Evolutionary conservation across 768 basidiomycete genomes (phyloP), one percentile per base, ranked within the genome.

Genomic region (Collybiopsis luxurians): DNA sequence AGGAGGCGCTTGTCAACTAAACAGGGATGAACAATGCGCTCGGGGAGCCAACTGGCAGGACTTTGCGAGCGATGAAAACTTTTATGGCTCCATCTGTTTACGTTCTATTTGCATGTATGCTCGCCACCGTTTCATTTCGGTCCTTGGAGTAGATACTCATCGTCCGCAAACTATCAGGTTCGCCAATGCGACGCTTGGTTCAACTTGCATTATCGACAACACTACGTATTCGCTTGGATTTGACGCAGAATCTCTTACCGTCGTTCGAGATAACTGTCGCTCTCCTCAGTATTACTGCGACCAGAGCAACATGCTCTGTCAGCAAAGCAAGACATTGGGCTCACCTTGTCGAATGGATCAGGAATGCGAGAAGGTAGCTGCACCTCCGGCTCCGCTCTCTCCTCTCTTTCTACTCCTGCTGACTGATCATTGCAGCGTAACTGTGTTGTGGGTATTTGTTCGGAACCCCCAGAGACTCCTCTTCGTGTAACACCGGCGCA

Each of bases 41-140:
- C 65, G 73, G 13, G 74, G 75, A 42, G 51, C 66, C 56, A 64
- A 83, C 68, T 72, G 71, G 73, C 60, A 68, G 67, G 63, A 63
- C 38, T 73, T 80, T 13, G 72, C 74, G 30, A 73, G 72, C 60
- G 65, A 67, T 5, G 69, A 64, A 51, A 75, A 82, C 61, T 73
- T 74, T 55, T 82, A 83, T 60, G 83, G 83, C 7, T 76, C 82
- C 9, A 69, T 87, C 4, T 90, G 87, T 60, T 71, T 90, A 46
- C 76, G 77, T 57, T 79, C 72, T 31, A 67, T 65, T 4, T 88
- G 87, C 80, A 79, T 76, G 85, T 87, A 67, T 38, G 80, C 69
- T 45, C 13, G 44, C n/a, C 6, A 30, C 47, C 34, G 13, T 55
- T 19, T 19, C 27, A 26, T 36, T 27, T 31, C 26, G 34, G 3